phyloP scores from a whole-genome alignment of 129 eudicot genomes.

The Artemisia argyi region DNA sequence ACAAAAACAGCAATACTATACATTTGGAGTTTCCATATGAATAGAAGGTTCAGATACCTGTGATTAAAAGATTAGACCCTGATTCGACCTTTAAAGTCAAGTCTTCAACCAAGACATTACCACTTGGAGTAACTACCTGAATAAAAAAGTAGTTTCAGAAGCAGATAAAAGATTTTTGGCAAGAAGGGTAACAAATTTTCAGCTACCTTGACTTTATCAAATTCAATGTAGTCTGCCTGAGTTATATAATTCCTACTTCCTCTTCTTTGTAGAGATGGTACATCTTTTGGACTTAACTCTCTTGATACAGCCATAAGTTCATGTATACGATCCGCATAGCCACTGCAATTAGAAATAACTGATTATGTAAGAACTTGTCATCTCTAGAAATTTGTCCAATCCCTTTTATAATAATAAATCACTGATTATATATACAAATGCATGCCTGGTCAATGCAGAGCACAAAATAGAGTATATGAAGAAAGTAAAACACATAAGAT shows the following conservation, averaged over 20 bases:
- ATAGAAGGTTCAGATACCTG: slow-evolving; percentile 48
- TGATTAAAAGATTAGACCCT: slow-evolving; percentile 92
- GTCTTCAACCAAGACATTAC: slow-evolving; percentile 96
- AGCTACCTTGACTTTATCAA: slow-evolving; percentile 82
- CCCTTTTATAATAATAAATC: slow-evolving; percentile 6
- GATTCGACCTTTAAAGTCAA: slow-evolving; percentile 77
- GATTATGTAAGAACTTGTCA: slow-evolving; percentile 13
- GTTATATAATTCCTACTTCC: slow-evolving; percentile 82
- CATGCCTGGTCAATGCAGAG: slow-evolving; percentile 12
- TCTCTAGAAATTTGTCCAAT: not conserved
- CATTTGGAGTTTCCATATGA: not conserved
- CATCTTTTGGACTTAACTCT: slow-evolving; percentile 72
- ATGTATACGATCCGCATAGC: slow-evolving; percentile 97
- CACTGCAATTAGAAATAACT: slow-evolving; percentile 55
- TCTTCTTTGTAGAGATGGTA: slow-evolving; percentile 59
- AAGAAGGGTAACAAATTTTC: slow-evolving; percentile 7
- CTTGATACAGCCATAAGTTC: slow-evolving; percentile 88
- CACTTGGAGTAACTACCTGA: slow-evolving; percentile 99
- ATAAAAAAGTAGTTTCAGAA: not conserved
- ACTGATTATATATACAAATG: slow-evolving; percentile 8
- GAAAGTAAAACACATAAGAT: not conserved
- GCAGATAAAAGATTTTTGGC: slow-evolving; percentile 4
- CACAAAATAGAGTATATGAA: not conserved
- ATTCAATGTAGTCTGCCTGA: slow-evolving; percentile 92
- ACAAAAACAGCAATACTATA: not conserved